Evolutionary conservation across 352 stramenopile species (phyloP).

Genomic region (Elongisporangium senticosum): DNA sequence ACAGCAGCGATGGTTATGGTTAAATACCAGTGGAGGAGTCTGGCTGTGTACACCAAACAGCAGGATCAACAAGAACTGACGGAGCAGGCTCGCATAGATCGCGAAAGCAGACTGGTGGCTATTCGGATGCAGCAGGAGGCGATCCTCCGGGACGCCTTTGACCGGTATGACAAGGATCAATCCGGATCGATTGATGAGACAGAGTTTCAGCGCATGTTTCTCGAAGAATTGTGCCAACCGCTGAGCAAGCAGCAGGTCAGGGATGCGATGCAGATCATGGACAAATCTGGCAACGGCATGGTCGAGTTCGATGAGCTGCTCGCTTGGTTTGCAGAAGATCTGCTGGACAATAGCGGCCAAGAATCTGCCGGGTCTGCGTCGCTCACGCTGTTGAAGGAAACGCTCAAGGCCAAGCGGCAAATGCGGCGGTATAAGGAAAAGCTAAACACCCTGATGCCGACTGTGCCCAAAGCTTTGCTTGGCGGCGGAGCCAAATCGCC

Average conservation of each 20-base stretch:
- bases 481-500: neutral
- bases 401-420: conserved; percentile 29
- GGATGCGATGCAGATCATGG: conserved; percentile 27
- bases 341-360: conserved; percentile 15
- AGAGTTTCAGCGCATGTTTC: conserved; percentile 38
- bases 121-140: conserved; percentile 31
- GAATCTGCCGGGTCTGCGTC: conserved; percentile 4
- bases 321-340: conserved; percentile 30
- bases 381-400: conserved; percentile 26
- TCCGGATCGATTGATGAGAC: conserved; percentile 29
- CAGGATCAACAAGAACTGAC: conserved; percentile 2
- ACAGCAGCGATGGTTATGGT: conserved; percentile 10
- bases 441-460: conserved; percentile 21
- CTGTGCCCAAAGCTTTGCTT: conserved; percentile 2
- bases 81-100: conserved; percentile 11
- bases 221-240: conserved; percentile 39
- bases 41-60: neutral
- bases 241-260: conserved; percentile 26
- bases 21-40: conserved; percentile 24
- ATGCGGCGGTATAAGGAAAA: conserved; percentile 41
- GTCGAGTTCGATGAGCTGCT: conserved; percentile 42
- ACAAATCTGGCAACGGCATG: conserved; percentile 33
- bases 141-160: conserved; percentile 39
- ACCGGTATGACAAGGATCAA: conserved; percentile 32
- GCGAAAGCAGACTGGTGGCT: conserved; percentile 20